These are phyloP conservation scores for Dillenia suffruticosa DNA, from an alignment of 164 flowering plant genomes.

Conservation along the genomic window DNA sequence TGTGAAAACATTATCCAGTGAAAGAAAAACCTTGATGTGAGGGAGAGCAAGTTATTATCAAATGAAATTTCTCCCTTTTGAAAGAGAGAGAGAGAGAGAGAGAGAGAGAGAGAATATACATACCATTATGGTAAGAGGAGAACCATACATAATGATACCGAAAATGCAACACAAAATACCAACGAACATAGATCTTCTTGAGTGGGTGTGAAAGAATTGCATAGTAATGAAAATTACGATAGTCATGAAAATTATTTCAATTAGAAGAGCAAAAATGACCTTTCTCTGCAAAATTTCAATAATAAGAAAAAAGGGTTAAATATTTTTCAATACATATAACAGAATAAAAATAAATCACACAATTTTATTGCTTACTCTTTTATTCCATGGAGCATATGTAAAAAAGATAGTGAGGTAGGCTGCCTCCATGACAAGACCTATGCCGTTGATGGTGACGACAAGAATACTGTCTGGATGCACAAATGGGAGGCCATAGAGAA, in stretches of 20 bases:
- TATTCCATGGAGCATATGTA: constrained; percentile 14
- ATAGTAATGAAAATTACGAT: constrained; percentile 22
- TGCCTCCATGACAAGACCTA: constrained; percentile 29
- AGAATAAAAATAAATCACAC: neutral
- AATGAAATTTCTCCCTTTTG: neutral
- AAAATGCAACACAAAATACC: constrained; percentile 51
- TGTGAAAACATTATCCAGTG: too few species aligned
- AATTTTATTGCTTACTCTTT: constrained; percentile 28
- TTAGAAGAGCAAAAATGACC: constrained; percentile 3
- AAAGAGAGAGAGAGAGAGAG: too few species aligned
- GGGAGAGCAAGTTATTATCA: neutral
- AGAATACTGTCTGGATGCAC: constrained; percentile 43
- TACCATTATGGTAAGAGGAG: constrained; percentile 59
- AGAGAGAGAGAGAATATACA: neutral
- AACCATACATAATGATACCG: constrained; percentile 54
- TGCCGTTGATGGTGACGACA: constrained; percentile 35
- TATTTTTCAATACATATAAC: neutral
- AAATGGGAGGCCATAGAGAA: constrained; percentile 37
- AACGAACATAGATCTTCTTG: constrained; percentile 33
- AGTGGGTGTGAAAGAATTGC: constrained; percentile 15
- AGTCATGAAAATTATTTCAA: constrained; percentile 25
- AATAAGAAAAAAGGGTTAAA: neutral
- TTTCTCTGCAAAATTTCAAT: constrained; percentile 23
- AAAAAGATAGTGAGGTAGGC: constrained; percentile 22
- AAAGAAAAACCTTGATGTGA: neutral